These are phyloP conservation scores for Thalassiosira exigua DNA, from an alignment of 352 stramenopile species.

Conservation along the genomic window DNA sequence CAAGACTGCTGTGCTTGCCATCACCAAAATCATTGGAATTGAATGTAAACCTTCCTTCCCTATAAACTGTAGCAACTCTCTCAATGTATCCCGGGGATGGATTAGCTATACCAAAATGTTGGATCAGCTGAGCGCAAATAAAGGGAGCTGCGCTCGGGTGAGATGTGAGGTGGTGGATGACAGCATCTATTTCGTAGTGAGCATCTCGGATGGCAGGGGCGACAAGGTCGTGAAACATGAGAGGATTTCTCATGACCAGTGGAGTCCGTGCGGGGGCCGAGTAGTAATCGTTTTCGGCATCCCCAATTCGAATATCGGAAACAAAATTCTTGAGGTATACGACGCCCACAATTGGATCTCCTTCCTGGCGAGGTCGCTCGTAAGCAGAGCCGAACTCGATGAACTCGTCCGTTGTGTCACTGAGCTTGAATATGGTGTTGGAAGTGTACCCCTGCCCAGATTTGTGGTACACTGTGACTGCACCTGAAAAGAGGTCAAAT, in stretches of 20 bases:
- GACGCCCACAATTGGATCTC: background rate
- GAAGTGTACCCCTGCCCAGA: slow-evolving; percentile 9
- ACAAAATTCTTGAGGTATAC: slow-evolving; percentile 57
- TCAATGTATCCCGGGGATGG: slow-evolving; percentile 62
- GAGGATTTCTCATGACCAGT: slow-evolving; percentile 55
- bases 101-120: slow-evolving; percentile 68
- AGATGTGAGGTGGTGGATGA: slow-evolving; percentile 63
- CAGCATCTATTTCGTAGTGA: slow-evolving; percentile 52
- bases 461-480: slow-evolving; percentile 28
- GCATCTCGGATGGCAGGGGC: slow-evolving; percentile 47
- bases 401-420: slow-evolving; percentile 41
- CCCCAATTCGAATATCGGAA: slow-evolving; percentile 54
- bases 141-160: slow-evolving; percentile 67
- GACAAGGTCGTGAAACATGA: slow-evolving; percentile 57
- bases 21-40: slow-evolving; percentile 43
- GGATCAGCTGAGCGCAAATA: slow-evolving; percentile 49
- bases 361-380: background rate
- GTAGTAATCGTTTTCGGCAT: slow-evolving; percentile 38
- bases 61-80: slow-evolving; percentile 59
- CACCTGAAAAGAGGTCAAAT: slow-evolving; percentile 13
- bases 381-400: background rate
- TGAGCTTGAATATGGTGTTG: slow-evolving; percentile 50
- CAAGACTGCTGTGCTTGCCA: slow-evolving; percentile 63
- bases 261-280: slow-evolving; percentile 7
- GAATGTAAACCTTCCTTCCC: slow-evolving; percentile 25